Conservation (phyloP, 495 filamentous ascomycete species). For the Hamigera avellanea region DNA sequence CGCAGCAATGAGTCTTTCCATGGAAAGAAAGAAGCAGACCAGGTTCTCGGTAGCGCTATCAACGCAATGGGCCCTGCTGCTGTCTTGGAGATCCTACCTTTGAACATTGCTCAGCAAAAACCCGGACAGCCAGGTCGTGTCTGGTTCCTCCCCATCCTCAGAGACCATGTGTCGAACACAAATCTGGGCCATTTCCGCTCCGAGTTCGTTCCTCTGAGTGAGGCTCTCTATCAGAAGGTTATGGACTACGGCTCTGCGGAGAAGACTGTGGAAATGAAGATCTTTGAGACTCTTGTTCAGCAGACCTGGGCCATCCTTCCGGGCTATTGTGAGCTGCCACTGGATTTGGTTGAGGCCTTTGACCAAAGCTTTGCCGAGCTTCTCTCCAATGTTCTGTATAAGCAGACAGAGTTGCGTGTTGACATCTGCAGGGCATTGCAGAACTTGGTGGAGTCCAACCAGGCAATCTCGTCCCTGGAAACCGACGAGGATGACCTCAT, state of each 20-base stretch:
- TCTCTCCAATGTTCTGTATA: slow-evolving; percentile 81
- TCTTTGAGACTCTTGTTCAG: slow-evolving; percentile 90
- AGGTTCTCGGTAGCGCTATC: slow-evolving; percentile 75
- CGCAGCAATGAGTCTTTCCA: slow-evolving; percentile 80
- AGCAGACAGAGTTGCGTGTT: slow-evolving; percentile 74
- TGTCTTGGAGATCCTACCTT: slow-evolving; percentile 67
- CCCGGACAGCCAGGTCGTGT: slow-evolving; percentile 72
- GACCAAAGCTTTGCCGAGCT: slow-evolving; percentile 88
- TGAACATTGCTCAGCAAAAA: slow-evolving; percentile 71
- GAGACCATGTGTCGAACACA: slow-evolving; percentile 76
- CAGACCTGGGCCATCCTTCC: slow-evolving; percentile 94
- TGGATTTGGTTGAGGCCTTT: slow-evolving; percentile 66
- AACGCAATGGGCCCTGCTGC: slow-evolving; percentile 77
- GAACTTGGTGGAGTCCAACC: slow-evolving; percentile 81
- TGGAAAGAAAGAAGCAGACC: slow-evolving; percentile 90
- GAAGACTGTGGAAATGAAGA: slow-evolving; percentile 90
- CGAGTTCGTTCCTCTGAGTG: slow-evolving; percentile 80
- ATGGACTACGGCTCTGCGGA: slow-evolving; percentile 64
- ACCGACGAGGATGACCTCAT: slow-evolving; percentile 56
- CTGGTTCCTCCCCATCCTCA: slow-evolving; percentile 85
- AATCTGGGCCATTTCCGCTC: slow-evolving; percentile 72
- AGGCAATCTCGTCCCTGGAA: slow-evolving; percentile 53
- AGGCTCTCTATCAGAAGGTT: slow-evolving; percentile 79
- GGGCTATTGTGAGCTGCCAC: slow-evolving; percentile 84
- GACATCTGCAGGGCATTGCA: slow-evolving; percentile 80